These are phyloP conservation scores for Asparagopsis taxiformis DNA, from an alignment of 31 red algal species.

Conservation along the genomic window DNA sequence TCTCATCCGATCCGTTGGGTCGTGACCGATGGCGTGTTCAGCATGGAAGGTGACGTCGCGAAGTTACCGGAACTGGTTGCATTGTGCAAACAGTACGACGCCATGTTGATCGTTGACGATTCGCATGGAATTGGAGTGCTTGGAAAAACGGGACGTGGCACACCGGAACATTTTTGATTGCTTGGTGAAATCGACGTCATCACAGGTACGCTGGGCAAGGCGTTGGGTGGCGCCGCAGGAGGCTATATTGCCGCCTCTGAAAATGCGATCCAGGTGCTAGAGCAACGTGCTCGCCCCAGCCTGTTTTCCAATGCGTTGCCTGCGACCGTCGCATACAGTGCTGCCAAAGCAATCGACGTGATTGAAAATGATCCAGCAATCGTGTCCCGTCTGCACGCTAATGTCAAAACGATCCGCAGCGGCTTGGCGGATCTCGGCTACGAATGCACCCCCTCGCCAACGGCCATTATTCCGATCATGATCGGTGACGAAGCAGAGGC, in stretches of 20 bases:
- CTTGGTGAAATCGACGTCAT: slow-evolving; percentile 19
- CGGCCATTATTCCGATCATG: slow-evolving; percentile 4
- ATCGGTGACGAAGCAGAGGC: slow-evolving; percentile 1
- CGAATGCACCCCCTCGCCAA: too few relatives aligned
- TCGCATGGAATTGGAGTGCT: slow-evolving; percentile 47
- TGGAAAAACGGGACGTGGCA: slow-evolving; percentile 29
- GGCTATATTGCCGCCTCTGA: slow-evolving; percentile 53
- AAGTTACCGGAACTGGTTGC: slow-evolving; percentile 45
- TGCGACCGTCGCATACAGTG: neutral
- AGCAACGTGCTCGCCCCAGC: neutral
- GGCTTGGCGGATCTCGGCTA: too few relatives aligned
- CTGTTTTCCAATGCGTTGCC: slow-evolving; percentile 6
- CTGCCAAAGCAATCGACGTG: neutral
- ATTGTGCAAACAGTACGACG: slow-evolving; percentile 41
- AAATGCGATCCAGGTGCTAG: slow-evolving; percentile 25
- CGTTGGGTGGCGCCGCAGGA: slow-evolving; percentile 52
- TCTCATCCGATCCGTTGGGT: slow-evolving; percentile 21
- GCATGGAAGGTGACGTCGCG: slow-evolving; percentile 67
- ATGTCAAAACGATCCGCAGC: neutral
- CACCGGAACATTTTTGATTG: slow-evolving; percentile 25
- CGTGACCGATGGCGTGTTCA: slow-evolving; percentile 59
- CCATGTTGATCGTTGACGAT: slow-evolving; percentile 52
- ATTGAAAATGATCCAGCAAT: neutral
- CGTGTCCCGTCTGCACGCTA: neutral
- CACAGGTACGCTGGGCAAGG: slow-evolving; percentile 58